Evolutionary conservation across 2,329 filamentous ascomycete genomes (phyloP).

Genomic region (Cadophora gregata): DNA sequence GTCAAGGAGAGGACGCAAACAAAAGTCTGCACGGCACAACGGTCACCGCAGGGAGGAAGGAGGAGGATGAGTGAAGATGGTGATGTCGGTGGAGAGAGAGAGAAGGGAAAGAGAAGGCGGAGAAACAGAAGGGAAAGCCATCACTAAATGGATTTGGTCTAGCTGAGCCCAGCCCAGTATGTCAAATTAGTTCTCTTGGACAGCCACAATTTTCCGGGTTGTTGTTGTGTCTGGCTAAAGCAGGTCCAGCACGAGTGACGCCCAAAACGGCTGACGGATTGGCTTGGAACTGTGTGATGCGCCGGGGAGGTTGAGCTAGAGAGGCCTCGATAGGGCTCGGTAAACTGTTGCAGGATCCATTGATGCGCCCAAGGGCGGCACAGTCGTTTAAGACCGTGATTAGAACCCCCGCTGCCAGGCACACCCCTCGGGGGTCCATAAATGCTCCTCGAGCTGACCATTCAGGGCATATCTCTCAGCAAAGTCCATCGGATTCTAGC

Average conservation of each 20-base stretch:
- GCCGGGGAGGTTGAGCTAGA: slow-evolving; percentile 1
- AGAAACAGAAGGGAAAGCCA: slow-evolving; percentile 27
- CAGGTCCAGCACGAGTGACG: slow-evolving; percentile 12
- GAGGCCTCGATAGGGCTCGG: slow-evolving; percentile 14
- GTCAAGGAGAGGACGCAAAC: slow-evolving; percentile 46
- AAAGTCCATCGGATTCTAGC: not conserved
- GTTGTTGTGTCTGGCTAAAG: slow-evolving; percentile 25
- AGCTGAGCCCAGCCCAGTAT: slow-evolving; percentile 2
- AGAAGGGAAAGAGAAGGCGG: slow-evolving; percentile 27
- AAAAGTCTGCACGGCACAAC: slow-evolving; percentile 42
- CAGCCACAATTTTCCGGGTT: slow-evolving; percentile 4
- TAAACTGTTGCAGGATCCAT: slow-evolving; percentile 14
- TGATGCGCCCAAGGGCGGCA: slow-evolving; percentile 17
- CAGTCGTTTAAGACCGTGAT: not conserved
- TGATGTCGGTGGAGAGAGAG: slow-evolving; percentile 33
- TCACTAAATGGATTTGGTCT: slow-evolving; percentile 30
- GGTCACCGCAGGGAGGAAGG: slow-evolving; percentile 30
- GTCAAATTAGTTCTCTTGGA: slow-evolving; percentile 22
- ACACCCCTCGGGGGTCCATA: slow-evolving; percentile 3
- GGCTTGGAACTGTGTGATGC: slow-evolving; percentile 14
- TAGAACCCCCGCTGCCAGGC: slow-evolving; percentile 6
- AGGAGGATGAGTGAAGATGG: slow-evolving; percentile 27
- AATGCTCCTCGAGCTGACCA: not conserved
- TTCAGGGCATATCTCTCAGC: not conserved
- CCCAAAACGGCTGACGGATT: slow-evolving; percentile 1